phyloP scores from a whole-genome alignment of 306 rosid species.

The Quercus suber region DNA sequence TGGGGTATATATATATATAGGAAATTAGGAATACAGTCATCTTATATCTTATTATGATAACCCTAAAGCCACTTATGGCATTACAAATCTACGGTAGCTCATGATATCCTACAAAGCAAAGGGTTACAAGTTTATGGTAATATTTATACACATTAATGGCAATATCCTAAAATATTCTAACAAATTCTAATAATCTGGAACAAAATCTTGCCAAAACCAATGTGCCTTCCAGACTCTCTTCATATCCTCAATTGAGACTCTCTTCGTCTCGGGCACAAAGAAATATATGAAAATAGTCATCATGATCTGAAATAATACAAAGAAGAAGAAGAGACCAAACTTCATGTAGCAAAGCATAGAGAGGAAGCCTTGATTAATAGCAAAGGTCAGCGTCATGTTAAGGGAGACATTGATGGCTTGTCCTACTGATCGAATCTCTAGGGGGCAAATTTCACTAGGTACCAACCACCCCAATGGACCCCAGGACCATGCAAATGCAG shows the following conservation, averaged over 20 bases:
- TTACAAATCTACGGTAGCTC: too few relatives aligned
- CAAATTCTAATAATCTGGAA: not conserved
- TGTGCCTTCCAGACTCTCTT: conserved; percentile 44
- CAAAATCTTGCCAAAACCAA: conserved; percentile 49
- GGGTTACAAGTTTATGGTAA: too few relatives aligned
- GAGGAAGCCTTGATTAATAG: conserved; percentile 42
- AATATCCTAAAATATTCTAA: too few relatives aligned
- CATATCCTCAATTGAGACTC: conserved; percentile 54
- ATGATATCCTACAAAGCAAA: too few relatives aligned
- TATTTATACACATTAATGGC: too few relatives aligned
- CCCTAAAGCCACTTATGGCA: too few relatives aligned
- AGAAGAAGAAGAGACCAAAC: conserved; percentile 54
- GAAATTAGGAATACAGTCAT: too few relatives aligned
- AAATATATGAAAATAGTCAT: conserved; percentile 42
- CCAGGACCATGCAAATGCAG: conserved; percentile 83
- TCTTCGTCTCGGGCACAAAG: conserved; percentile 57
- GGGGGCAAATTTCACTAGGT: conserved; percentile 55
- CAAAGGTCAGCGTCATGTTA: conserved; percentile 55
- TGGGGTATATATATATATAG: too few relatives aligned
- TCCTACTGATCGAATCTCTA: conserved; percentile 57
- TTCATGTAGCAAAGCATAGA: conserved; percentile 56
- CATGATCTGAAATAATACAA: conserved; percentile 33
- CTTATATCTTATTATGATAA: too few relatives aligned
- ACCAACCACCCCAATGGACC: conserved; percentile 68
- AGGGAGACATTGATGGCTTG: conserved; percentile 50